phyloP scores from a whole-genome alignment of 108 stramenopile genomes.

The Pseudonitzschia delicatissima region DNA sequence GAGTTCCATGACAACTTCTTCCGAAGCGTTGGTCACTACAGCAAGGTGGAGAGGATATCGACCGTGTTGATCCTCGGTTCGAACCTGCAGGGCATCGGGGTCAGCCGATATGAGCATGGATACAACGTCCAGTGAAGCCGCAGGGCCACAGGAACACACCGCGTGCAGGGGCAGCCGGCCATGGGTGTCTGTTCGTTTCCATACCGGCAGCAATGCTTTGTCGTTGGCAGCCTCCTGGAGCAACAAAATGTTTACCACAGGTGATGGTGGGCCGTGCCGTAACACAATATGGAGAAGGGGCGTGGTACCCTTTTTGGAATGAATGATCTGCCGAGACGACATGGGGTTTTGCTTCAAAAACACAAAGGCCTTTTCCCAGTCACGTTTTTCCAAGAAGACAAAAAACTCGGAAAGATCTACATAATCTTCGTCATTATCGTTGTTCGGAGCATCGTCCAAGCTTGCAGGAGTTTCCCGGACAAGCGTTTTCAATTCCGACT shows the following conservation, averaged over 20 bases:
- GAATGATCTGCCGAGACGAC: background rate
- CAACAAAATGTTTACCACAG: conserved; percentile 23
- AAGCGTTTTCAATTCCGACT: too few relatives aligned
- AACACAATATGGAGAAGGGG: conserved; percentile 21
- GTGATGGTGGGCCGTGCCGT: conserved; percentile 13
- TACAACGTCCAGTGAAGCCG: conserved; percentile 16
- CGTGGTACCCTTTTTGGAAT: conserved; percentile 3
- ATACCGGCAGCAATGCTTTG: background rate
- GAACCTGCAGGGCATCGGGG: conserved; percentile 13
- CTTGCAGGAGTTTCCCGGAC: too few relatives aligned
- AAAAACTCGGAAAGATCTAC: conserved; percentile 6
- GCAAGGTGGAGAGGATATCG: conserved; percentile 30
- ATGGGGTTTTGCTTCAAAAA: conserved; percentile 9
- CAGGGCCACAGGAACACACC: conserved; percentile 20
- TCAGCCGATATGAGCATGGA: conserved; percentile 15
- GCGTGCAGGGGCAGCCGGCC: conserved; percentile 34
- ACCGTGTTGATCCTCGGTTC: conserved; percentile 6
- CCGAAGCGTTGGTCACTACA: background rate
- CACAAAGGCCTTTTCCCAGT: conserved; percentile 18
- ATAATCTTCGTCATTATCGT: background rate
- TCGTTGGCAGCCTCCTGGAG: background rate
- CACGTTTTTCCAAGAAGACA: conserved; percentile 10
- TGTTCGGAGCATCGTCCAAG: background rate
- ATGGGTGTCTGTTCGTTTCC: conserved; percentile 11
- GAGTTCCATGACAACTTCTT: conserved; percentile 22